Base-by-base conservation (phyloP, 768 basidiomycete species). In the Calocybe indica region DNA sequence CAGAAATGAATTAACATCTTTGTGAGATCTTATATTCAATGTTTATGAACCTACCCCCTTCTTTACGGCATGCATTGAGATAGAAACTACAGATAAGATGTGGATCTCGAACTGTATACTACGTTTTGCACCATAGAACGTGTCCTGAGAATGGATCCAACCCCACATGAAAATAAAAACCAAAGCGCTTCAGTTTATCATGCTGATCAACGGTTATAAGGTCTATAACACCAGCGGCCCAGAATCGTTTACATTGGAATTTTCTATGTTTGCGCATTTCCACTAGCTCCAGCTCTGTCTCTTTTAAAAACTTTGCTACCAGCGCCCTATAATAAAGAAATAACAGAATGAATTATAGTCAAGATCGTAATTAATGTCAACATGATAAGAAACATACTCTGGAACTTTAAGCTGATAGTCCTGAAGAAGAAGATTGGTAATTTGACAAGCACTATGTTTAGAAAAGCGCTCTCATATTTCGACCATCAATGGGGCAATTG, bases 101-200 rank as follows among this genome's bases (percentile, higher is more conserved):
- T 3, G 68, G 61, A 52, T 72, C 68, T 1, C 50, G 37, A 44
- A 75, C 75, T 0, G 62, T 70, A 62, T 69, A 71, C 73, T 73
- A 77, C 0, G 72, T 57, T 15, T 61, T 62, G 0, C 71, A 28
- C 72, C 71, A 76, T 5, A 46, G 32, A 7, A 69, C 58, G 0
- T 29, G n/a, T 0, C 69, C 65, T 11, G 59, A 30, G 30, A 62
- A 71, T 2, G 70, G 66, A 41, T 76, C 73, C 7, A 70, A 40
- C 0, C 60, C 58, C 9, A 56, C 48, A 55, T 76, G 65, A 0
- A 65, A 43, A 7, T 47, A 61, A 3, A 70, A 53, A 0, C 65
- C 65, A 51, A 66, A 70, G 5, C 59, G 47, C 11, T 47, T 47
- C 62, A 61, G 68, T 52, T 71, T 69, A 51, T 71, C 63, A 52